Percentiles rank a stretch among this genome's conserved stretches.
phyloP scores from a whole-genome alignment of 176 grass and related monocot species.

The Musa troglodytarum region DNA sequence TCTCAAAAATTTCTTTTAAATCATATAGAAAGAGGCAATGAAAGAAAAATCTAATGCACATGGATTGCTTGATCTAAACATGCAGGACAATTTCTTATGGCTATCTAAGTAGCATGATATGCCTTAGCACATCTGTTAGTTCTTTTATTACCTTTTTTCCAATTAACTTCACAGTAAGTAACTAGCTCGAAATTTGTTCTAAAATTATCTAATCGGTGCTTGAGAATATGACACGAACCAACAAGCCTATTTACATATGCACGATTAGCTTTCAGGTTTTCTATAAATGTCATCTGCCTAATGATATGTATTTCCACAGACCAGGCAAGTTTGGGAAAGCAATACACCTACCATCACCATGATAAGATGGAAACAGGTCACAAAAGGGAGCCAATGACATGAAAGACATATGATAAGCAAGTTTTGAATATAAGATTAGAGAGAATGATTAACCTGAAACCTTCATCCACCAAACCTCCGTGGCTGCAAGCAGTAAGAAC shows the following conservation, averaged over 20 bases:
- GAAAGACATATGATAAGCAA: neutral
- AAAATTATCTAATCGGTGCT: neutral
- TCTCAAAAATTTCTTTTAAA: neutral
- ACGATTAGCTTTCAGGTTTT: neutral
- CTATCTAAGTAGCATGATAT: conserved; percentile 2
- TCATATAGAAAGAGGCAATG: neutral
- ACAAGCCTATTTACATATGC: neutral
- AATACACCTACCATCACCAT: neutral
- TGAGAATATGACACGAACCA: neutral
- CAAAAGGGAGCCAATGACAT: neutral
- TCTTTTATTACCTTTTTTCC: neutral
- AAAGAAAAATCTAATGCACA: neutral
- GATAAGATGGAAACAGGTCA: neutral
- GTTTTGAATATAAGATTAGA: neutral
- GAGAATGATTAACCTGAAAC: conserved; percentile 40
- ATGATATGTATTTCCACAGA: neutral
- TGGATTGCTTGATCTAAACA: neutral
- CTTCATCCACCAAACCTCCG: conserved; percentile 35
- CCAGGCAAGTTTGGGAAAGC: neutral
- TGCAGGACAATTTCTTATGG: neutral
- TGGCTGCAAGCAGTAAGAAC: conserved; percentile 63
- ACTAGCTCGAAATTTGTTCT: neutral
- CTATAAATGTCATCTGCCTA: neutral
- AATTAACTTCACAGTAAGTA: neutral
- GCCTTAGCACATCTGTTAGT: conserved; percentile 6